Evolutionary conservation across 73 alveolate genomes (phyloP), one percentile per base, ranked within the genome.

Genomic region (Halteria grandinella): DNA sequence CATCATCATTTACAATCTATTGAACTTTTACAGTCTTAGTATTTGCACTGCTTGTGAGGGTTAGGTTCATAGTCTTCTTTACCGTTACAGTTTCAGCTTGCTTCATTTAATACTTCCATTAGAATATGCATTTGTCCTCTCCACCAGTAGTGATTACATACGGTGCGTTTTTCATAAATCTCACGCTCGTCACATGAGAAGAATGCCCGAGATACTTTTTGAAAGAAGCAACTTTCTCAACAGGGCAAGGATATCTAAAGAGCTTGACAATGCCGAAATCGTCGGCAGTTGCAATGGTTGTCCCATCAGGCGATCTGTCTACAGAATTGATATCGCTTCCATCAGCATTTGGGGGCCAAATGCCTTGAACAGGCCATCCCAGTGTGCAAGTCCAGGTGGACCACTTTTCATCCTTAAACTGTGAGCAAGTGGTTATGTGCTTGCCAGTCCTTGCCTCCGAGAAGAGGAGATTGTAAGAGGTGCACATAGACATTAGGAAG

Each of bases 341-440:
- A 75, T 95, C 97, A 10, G 95, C 81, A 23, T 92, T 93, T 20
- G 88, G 91, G 47, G 97, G 97, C 89, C 87, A 95, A 57, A 95
- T 85, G 24, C 98, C 98, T 85, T 93, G 94, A 4, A 95, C 99
- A 51, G 88, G 94, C 97, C 96, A 95, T 32, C 98, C 99, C 25
- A 95, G 58, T 81, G 89, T 89, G 66, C 97, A 87, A 50, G 97
- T 70, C 85, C 84, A 77, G 18, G 98, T 91, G 37, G 86, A 83
- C 99, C 99, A 95, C 49, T 85, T 76, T 73, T 91, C 69, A 91
- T n/a, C n/a, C n/a, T n/a, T n/a, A n/a, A n/a, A n/a, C 93, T 37
- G 94, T 90, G 37, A 96, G 91, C 95, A 96, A 93, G 18, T 97
- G 91, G 59, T 78, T 70, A n/a, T 85, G 44, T 92, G 98, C 52